These are phyloP conservation scores for Yamadazyma philogaea DNA, from an alignment of 805 yeast genomes.

Conservation along the genomic window DNA sequence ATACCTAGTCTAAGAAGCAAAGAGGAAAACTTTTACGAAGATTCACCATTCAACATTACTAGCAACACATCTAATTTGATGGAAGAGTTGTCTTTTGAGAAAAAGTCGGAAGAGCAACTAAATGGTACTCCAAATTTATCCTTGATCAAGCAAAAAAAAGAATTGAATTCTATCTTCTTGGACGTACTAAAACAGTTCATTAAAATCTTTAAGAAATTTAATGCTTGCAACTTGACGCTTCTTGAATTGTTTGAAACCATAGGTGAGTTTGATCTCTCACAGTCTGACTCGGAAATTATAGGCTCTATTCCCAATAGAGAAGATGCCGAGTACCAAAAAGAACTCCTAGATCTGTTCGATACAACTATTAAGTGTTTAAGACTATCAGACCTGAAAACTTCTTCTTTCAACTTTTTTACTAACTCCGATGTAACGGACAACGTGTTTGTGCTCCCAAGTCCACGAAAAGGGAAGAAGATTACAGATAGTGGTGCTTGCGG, in stretches of 20 bases:
- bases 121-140: conserved; percentile 28
- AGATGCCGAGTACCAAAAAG: conserved; percentile 31
- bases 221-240: conserved; percentile 22
- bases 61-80: conserved; percentile 11
- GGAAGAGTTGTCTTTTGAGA: conserved; percentile 18
- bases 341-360: conserved; percentile 32
- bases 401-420: conserved; percentile 7
- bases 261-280: conserved; percentile 20
- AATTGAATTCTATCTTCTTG: conserved; percentile 34
- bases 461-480: conserved; percentile 16
- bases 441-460: conserved; percentile 30
- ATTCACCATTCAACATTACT: conserved; percentile 28
- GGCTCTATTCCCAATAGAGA: conserved; percentile 24
- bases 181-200: conserved; percentile 34
- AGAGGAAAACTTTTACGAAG: conserved; percentile 22
- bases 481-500: not conserved
- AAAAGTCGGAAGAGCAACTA: conserved; percentile 24
- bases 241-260: conserved; percentile 28
- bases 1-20: conserved; percentile 12
- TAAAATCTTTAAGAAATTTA: conserved; percentile 28
- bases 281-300: conserved; percentile 13
- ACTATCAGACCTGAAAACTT: conserved; percentile 11
- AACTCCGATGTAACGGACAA: conserved; percentile 12
- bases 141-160: conserved; percentile 27
- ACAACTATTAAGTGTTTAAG: conserved; percentile 20